Evolutionary conservation across 78 protist species (phyloP).

Genomic region (Bodo saltans): DNA sequence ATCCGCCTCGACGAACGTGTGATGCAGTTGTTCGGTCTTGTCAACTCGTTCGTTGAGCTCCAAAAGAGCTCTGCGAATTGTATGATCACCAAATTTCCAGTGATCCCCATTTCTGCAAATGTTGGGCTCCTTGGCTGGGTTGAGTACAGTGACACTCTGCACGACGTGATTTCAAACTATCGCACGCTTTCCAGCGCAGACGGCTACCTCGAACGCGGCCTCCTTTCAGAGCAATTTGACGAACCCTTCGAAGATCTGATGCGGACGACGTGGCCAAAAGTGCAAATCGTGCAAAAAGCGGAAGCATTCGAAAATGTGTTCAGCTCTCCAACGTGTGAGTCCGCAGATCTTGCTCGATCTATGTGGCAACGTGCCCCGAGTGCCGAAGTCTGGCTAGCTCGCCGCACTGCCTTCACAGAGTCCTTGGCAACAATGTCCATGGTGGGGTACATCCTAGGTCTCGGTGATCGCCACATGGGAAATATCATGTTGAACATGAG

Average conservation of each 20-base stretch:
- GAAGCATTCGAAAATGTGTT: conserved; percentile 70
- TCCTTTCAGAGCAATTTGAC: background rate
- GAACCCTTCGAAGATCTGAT: background rate
- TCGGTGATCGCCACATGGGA: conserved; percentile 85
- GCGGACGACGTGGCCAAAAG: background rate
- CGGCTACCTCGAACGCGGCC: background rate
- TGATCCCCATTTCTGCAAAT: conserved; percentile 68
- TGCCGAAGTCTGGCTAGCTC: conserved; percentile 79
- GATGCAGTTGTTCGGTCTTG: conserved; percentile 95
- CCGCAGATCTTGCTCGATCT: conserved; percentile 86
- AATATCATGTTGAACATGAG: conserved; percentile 86
- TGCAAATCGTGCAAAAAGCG: background rate
- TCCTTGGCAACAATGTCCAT: conserved; percentile 78
- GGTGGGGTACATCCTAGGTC: conserved; percentile 79
- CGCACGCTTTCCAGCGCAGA: conserved; percentile 41
- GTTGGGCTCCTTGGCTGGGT: conserved; percentile 88
- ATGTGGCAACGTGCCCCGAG: conserved; percentile 81
- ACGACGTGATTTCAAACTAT: conserved; percentile 69
- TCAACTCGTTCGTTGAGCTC: conserved; percentile 80
- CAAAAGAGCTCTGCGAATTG: conserved; percentile 34
- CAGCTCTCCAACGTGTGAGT: conserved; percentile 79
- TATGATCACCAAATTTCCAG: conserved; percentile 64
- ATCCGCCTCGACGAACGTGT: conserved; percentile 91
- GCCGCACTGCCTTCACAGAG: conserved; percentile 58
- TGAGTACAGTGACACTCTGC: conserved; percentile 82